Evolutionary conservation across 1,139 yeast species (phyloP).

Genomic region (Saccharomyces hybrid): DNA sequence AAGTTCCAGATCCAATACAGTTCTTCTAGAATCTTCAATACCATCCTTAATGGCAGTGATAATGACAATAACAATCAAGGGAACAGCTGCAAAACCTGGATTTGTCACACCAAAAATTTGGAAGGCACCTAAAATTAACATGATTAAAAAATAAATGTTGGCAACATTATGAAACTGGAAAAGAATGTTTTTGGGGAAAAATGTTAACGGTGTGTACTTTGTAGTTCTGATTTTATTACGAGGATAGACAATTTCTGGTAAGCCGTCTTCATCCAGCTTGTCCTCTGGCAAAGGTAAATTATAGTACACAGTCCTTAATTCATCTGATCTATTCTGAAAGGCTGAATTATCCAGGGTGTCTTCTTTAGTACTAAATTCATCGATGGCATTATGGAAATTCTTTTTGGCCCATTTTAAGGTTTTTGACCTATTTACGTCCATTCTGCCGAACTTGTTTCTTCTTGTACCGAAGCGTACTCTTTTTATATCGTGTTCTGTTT

Average conservation of each 20-base stretch:
- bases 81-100: slow-evolving; percentile 89
- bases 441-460: slow-evolving; percentile 65
- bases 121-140: slow-evolving; percentile 79
- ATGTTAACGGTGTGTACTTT: slow-evolving; percentile 84
- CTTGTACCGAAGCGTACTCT: slow-evolving; percentile 89
- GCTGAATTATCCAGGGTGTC: slow-evolving; percentile 11
- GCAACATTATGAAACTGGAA: slow-evolving; percentile 86
- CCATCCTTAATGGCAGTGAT: slow-evolving; percentile 94
- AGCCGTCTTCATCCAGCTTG: slow-evolving; percentile 52
- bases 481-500: slow-evolving; percentile 38
- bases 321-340: slow-evolving; percentile 26
- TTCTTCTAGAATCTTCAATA: slow-evolving; percentile 84
- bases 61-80: slow-evolving; percentile 81
- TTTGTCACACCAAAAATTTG: slow-evolving; percentile 84
- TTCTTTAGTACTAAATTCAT: slow-evolving; percentile 18
- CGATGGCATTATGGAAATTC: slow-evolving; percentile 28
- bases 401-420: slow-evolving; percentile 35
- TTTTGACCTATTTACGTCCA: slow-evolving; percentile 34
- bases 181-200: slow-evolving; percentile 74
- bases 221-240: slow-evolving; percentile 94
- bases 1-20: slow-evolving; percentile 70
- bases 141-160: slow-evolving; percentile 72
- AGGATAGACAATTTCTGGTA: slow-evolving; percentile 52
- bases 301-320: slow-evolving; percentile 51
- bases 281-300: slow-evolving; percentile 64